phyloP scores from a whole-genome alignment of 495 filamentous ascomycete genomes.

The Penicillium lagena region DNA sequence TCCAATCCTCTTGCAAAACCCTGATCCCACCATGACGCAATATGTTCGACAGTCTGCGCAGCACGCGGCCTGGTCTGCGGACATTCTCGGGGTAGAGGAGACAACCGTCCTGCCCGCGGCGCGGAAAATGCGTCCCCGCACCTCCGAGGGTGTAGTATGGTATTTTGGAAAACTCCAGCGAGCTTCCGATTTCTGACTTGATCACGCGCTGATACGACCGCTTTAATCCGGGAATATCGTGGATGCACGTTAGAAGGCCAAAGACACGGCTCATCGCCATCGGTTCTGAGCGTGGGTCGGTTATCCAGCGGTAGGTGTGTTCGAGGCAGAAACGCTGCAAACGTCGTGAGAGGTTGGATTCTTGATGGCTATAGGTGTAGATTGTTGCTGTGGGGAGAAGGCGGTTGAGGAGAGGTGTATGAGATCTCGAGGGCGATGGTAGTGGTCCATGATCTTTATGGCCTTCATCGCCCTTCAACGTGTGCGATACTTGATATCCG shows the following conservation, averaged over 20 bases:
- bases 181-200: conserved; percentile 11
- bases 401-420: conserved; percentile 18
- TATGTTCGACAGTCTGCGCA: conserved; percentile 14
- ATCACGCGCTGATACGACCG: conserved; percentile 31
- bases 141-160: conserved; percentile 64
- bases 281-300: conserved; percentile 44
- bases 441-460: not conserved
- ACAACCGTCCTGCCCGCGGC: conserved; percentile 3
- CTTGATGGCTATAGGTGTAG: conserved; percentile 42
- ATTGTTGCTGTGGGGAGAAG: conserved; percentile 17
- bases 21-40: conserved; percentile 16
- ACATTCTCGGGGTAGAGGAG: conserved; percentile 16
- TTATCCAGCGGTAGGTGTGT: conserved; percentile 53
- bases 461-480: not conserved
- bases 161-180: conserved; percentile 48
- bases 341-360: conserved; percentile 63
- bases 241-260: conserved; percentile 58
- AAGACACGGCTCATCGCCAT: conserved; percentile 53
- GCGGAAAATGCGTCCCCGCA: conserved; percentile 52
- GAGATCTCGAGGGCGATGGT: conserved; percentile 3
- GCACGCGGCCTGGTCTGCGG: conserved; percentile 13
- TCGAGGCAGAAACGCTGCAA: conserved; percentile 65
- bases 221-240: conserved; percentile 43
- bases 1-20: conserved; percentile 26
- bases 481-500: conserved; percentile 13